Evolutionary conservation across 75 land plant genomes (phyloP).

Genomic region (Picea glauca): DNA sequence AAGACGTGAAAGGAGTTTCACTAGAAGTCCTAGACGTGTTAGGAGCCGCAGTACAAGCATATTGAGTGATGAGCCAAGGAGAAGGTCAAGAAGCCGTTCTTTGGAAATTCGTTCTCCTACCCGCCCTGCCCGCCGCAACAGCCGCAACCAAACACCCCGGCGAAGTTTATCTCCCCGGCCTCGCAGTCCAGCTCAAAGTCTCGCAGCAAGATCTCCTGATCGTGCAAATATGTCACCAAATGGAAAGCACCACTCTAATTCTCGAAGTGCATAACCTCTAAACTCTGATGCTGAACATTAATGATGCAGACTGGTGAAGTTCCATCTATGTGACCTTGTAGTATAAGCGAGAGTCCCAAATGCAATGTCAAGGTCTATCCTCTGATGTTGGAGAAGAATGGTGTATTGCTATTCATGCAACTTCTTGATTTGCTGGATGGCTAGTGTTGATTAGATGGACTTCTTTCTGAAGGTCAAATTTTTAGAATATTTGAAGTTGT

Average conservation of each 20-base stretch:
- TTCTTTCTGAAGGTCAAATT: neutral
- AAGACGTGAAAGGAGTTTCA: no score
- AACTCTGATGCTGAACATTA: slow-evolving; percentile 4
- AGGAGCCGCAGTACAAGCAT: no score
- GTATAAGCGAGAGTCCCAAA: neutral
- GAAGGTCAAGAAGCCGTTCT: no score
- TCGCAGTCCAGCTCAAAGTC: neutral
- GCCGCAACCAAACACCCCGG: neutral
- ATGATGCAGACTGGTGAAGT: no score
- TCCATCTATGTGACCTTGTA: neutral
- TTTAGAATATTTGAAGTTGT: slow-evolving; percentile 8
- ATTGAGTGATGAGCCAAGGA: no score
- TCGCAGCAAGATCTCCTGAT: neutral
- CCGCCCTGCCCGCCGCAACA: no score
- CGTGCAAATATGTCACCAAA: neutral
- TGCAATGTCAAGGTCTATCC: neutral
- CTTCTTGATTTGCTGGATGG: slow-evolving; percentile 8
- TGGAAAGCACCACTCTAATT: neutral
- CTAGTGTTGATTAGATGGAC: slow-evolving; percentile 5
- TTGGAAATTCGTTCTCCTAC: neutral
- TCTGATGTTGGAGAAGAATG: no score
- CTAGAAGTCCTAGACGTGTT: no score
- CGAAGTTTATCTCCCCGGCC: neutral
- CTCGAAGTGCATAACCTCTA: slow-evolving; percentile 1
- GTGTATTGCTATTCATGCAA: no score